Evolutionary conservation across 2,329 filamentous ascomycete species (phyloP), one percentile per base, ranked within the genome.

Genomic region (Sporothrix euskadiensis): DNA sequence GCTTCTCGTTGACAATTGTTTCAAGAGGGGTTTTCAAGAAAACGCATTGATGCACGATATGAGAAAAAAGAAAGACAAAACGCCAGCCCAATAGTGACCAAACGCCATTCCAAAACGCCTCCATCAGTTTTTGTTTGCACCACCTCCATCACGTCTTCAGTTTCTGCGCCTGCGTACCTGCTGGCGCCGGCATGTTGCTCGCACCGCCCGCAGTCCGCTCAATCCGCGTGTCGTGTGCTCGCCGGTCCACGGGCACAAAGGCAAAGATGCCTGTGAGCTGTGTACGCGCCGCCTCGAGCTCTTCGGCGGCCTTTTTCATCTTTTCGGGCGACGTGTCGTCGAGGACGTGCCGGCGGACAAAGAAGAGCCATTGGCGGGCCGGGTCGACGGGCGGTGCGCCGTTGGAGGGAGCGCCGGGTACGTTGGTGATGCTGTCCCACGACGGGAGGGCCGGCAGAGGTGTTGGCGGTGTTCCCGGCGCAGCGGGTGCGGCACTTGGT

Each of bases 241-340:
- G 84, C 69, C 88, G 84, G 75, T 89, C 87, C 69, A 86, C 83
- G 3, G 81, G 77, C 73, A 83, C 82, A 76, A 89, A 88, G 49
- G 86, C 84, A 74, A 89, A 87, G 0, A 85, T 84, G 0, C 86
- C 85, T 2, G 84, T 82, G 7, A 89, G 81, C 70, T 88, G 84
- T 14, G 80, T 80, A 47, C 83, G 82, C 1, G 86, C 80, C 0
- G 79, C 81, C 22, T 85, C 75, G 5, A 91, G 80, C 75, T 85
- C 83, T n/a, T 87, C 86, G 56, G 86, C 84, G 0, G 83, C 88
- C 76, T 88, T 85, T 61, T 85, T 83, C 41, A 90, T 83, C 77
- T 88, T 87, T 52, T 88, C 87, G 0, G 88, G 88, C 70, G 87
- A 85, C 76, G 84, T 87, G 71, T 89, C 87, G 73, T 89, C 87